Evolutionary conservation across 768 basidiomycete genomes (phyloP).

Genomic region (Mycena olivaceomarginata): DNA sequence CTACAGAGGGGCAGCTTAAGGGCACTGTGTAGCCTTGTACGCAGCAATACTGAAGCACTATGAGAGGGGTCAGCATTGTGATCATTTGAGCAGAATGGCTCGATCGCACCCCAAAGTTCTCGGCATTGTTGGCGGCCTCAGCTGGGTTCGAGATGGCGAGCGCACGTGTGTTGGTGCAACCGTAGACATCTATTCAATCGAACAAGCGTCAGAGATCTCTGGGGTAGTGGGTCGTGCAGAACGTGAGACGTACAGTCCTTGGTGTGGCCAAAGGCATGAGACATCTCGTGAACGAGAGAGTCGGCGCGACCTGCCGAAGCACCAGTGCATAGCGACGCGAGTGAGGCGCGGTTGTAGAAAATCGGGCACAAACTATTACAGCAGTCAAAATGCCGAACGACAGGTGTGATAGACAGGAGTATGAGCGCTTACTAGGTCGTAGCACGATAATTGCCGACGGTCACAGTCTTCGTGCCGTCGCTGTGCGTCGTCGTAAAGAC

Average conservation of each 20-base stretch:
- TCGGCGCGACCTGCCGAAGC: no score
- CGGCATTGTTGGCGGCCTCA: neutral
- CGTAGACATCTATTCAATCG: neutral
- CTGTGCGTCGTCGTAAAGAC: no score
- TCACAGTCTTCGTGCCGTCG: no score
- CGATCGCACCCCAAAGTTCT: constrained; percentile 4
- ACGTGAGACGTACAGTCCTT: neutral
- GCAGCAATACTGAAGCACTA: neutral
- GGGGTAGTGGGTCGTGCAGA: no score
- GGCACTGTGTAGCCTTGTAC: no score
- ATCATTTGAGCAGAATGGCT: neutral
- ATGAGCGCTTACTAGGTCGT: no score
- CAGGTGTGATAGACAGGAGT: neutral
- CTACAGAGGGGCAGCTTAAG: no score
- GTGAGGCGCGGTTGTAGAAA: neutral
- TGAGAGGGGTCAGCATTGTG: neutral
- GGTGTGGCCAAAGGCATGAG: neutral
- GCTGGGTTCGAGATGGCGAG: neutral
- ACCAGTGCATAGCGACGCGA: no score
- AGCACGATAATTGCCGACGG: no score
- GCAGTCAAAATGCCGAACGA: neutral
- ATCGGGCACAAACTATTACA: neutral
- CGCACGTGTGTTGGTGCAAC: neutral
- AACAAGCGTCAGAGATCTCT: no score
- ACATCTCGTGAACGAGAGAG: neutral